Conservation (phyloP, 768 basidiomycete species). For the Termitomyces sp. region DNA sequence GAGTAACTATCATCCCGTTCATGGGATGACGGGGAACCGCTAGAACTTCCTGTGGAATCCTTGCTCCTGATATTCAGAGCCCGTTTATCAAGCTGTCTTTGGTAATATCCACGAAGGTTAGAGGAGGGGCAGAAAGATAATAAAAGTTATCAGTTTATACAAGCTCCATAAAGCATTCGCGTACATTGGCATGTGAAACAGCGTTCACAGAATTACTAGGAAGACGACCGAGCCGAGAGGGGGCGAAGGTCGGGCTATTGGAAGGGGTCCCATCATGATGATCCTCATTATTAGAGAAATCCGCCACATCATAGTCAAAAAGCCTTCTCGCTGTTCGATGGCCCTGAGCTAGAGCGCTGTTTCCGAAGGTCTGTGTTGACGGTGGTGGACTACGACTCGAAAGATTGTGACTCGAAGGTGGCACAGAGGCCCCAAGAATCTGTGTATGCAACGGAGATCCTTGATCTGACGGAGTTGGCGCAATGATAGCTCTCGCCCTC, state of each 20-base stretch:
- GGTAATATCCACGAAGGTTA: not conserved
- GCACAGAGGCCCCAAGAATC: constrained; percentile 1
- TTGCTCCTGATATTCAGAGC: constrained; percentile 13
- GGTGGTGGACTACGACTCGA: constrained; percentile 6
- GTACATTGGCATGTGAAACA: not conserved
- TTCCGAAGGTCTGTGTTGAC: constrained; percentile 37
- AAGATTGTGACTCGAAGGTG: not conserved
- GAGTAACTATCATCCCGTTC: not conserved
- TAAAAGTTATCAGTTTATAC: constrained; percentile 31
- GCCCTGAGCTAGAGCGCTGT: constrained; percentile 31
- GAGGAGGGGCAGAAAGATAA: constrained; percentile 8
- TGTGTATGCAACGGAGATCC: constrained; percentile 13
- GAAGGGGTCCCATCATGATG: constrained; percentile 12
- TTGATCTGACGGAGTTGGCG: constrained; percentile 11
- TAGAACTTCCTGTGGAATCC: constrained; percentile 1
- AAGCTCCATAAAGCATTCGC: not conserved
- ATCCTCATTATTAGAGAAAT: not conserved
- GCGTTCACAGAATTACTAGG: not conserved
- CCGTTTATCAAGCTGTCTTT: constrained; percentile 24
- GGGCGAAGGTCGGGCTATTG: constrained; percentile 26
- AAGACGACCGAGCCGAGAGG: constrained; percentile 25
- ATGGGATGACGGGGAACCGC: not conserved
- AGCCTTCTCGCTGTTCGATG: constrained; percentile 13
- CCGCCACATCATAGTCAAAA: constrained; percentile 6
- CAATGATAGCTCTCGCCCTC: constrained; percentile 32